Percentiles rank a stretch among this genome's conserved stretches.
Conservation (phyloP, 306 rosid genomes). For the Dalbergia oliveri region DNA sequence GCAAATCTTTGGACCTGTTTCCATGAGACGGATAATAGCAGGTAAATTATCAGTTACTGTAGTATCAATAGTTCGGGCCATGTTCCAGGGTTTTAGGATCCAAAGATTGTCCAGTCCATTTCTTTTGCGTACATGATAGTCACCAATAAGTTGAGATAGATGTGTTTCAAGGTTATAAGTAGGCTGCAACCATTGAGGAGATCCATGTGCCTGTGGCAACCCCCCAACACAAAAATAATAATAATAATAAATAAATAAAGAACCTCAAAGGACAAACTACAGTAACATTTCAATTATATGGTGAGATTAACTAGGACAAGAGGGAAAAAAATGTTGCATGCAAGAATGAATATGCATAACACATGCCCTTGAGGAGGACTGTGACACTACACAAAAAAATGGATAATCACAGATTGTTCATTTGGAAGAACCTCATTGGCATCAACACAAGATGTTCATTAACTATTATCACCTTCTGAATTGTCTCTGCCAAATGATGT, state of each 20-base stretch:
- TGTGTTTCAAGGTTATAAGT: constrained; percentile 92
- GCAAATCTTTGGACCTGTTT: constrained; percentile 97
- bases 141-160: constrained; percentile 88
- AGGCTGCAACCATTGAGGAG: constrained; percentile 92
- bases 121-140: constrained; percentile 71
- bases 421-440: constrained; percentile 24
- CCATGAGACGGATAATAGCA: constrained; percentile 89
- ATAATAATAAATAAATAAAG: not conserved
- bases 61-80: constrained; percentile 98
- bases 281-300: not conserved
- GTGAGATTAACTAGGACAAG: not conserved
- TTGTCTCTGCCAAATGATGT: constrained; percentile 94
- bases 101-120: constrained; percentile 80
- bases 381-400: constrained; percentile 23
- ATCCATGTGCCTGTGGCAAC: constrained; percentile 77
- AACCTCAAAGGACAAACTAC: constrained; percentile 13
- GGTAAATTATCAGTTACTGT: constrained; percentile 82
- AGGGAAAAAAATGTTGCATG: constrained; percentile 20
- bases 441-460: constrained; percentile 28
- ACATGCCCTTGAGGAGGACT: constrained; percentile 14
- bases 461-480: constrained; percentile 76
- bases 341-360: constrained; percentile 13
- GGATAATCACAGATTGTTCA: constrained; percentile 5
- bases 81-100: constrained; percentile 99
- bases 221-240: not conserved